A percentile compares a stretch with the other conserved stretches of the same genome.
Evolutionary conservation across 768 basidiomycete genomes (phyloP).

Genomic region (Saitozyma sp.): DNA sequence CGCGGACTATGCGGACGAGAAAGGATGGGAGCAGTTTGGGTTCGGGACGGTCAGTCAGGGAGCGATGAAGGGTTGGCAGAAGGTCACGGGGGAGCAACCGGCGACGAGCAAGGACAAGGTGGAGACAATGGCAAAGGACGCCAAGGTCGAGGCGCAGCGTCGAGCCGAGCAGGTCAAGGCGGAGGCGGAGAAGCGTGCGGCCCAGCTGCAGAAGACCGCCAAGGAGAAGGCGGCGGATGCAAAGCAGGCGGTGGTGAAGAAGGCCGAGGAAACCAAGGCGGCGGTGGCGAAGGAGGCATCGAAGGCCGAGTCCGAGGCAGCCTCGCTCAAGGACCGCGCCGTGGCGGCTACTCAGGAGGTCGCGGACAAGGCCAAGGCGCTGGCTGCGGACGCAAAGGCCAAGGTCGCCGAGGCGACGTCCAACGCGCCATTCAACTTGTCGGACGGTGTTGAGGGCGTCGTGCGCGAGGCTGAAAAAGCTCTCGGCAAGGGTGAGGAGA

Average conservation of each 20-base stretch:
- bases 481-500: slow-evolving; percentile 51
- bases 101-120: slow-evolving; percentile 13
- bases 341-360: slow-evolving; percentile 26
- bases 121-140: slow-evolving; percentile 14
- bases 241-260: slow-evolving; percentile 17
- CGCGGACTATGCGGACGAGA: slow-evolving; percentile 76
- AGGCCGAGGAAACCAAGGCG: slow-evolving; percentile 21
- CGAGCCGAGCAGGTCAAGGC: slow-evolving; percentile 19
- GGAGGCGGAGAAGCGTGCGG: slow-evolving; percentile 16
- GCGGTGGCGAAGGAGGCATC: background rate
- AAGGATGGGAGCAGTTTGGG: slow-evolving; percentile 76
- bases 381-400: slow-evolving; percentile 34
- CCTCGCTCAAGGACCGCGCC: slow-evolving; percentile 10
- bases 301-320: slow-evolving; percentile 5
- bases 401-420: slow-evolving; percentile 27
- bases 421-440: slow-evolving; percentile 52
- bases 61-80: slow-evolving; percentile 22
- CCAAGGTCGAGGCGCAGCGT: background rate
- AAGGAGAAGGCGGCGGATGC: slow-evolving; percentile 19
- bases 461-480: slow-evolving; percentile 73
- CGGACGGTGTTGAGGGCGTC: slow-evolving; percentile 68
- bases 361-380: slow-evolving; percentile 57
- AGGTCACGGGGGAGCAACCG: slow-evolving; percentile 17
- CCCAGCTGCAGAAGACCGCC: slow-evolving; percentile 19
- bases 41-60: slow-evolving; percentile 52